phyloP scores from a whole-genome alignment of 148 eudicot species.

The Chenopodium suecicum region DNA sequence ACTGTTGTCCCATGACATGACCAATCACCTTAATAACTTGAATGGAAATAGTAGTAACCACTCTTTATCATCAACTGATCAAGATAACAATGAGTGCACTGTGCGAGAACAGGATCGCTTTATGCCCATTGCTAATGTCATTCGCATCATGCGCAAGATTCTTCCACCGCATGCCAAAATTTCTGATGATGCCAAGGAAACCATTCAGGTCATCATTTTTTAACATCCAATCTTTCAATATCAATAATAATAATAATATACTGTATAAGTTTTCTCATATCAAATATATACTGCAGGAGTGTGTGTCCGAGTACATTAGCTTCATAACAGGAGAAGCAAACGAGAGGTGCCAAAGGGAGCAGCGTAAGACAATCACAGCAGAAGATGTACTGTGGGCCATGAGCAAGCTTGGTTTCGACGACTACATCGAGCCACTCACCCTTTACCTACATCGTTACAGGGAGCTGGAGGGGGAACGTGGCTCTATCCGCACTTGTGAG shows the following conservation, averaged over 20 bases:
- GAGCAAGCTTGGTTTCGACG: conserved; percentile 94
- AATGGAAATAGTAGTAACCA: neutral
- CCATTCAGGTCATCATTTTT: conserved; percentile 45
- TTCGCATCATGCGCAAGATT: conserved; percentile 84
- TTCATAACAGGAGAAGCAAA: conserved; percentile 95
- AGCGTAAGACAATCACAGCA: conserved; percentile 91
- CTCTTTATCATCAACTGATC: neutral
- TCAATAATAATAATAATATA: too few species aligned
- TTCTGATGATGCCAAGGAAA: conserved; percentile 90
- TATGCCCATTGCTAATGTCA: conserved; percentile 97
- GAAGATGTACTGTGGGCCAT: conserved; percentile 95
- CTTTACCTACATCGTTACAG: conserved; percentile 76
- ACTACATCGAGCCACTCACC: conserved; percentile 90
- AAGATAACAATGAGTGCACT: conserved; percentile 48
- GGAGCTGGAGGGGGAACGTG: conserved; percentile 78
- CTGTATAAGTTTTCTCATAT: too few species aligned
- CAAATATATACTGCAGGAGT: conserved; percentile 34
- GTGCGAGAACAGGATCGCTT: conserved; percentile 90
- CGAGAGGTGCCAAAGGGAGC: conserved; percentile 90
- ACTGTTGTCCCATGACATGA: neutral
- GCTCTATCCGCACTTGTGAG: conserved; percentile 53
- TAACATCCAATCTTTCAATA: too few species aligned
- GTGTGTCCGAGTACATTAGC: conserved; percentile 95
- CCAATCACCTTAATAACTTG: neutral
- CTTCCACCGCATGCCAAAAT: conserved; percentile 92